These are phyloP conservation scores for Pistacia atlantica DNA, from an alignment of 345 rosid species.

Conservation along the genomic window DNA sequence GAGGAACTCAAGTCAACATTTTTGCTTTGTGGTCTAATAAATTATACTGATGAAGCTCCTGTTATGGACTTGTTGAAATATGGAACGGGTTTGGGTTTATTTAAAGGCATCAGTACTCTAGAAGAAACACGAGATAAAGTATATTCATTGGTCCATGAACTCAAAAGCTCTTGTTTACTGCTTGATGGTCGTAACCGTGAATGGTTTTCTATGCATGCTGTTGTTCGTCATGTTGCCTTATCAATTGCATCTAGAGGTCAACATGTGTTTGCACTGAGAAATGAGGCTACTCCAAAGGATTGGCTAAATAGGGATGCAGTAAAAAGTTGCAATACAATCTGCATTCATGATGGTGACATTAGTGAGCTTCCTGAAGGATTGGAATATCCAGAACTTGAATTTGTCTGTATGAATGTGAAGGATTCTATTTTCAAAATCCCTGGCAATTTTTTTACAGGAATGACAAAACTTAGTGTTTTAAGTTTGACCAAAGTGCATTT, in stretches of 20 bases:
- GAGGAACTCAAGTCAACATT: conserved; percentile 34
- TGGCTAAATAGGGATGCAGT: background rate
- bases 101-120: background rate
- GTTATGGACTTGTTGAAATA: conserved; percentile 24
- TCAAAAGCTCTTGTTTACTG: conserved; percentile 29
- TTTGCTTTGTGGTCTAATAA: conserved; percentile 22
- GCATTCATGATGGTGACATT: background rate
- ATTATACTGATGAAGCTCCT: too few species aligned
- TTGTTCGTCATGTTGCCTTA: too few species aligned
- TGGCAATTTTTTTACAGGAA: conserved; percentile 10
- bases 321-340: background rate
- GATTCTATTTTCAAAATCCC: background rate
- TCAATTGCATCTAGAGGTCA: conserved; percentile 11
- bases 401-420: fast-evolving
- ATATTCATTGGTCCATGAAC: conserved; percentile 13
- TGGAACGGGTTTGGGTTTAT: conserved; percentile 26
- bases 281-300: background rate
- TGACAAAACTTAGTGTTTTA: conserved; percentile 28
- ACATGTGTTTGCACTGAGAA: background rate
- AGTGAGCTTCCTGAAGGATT: background rate
- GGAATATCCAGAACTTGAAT: conserved; percentile 15
- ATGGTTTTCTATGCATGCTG: too few species aligned
- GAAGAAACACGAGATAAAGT: conserved; percentile 21
- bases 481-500: background rate
- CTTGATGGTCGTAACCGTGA: conserved; percentile 8